Conservation (phyloP, 2,329 filamentous ascomycete genomes). For the Colletotrichum karsti region DNA sequence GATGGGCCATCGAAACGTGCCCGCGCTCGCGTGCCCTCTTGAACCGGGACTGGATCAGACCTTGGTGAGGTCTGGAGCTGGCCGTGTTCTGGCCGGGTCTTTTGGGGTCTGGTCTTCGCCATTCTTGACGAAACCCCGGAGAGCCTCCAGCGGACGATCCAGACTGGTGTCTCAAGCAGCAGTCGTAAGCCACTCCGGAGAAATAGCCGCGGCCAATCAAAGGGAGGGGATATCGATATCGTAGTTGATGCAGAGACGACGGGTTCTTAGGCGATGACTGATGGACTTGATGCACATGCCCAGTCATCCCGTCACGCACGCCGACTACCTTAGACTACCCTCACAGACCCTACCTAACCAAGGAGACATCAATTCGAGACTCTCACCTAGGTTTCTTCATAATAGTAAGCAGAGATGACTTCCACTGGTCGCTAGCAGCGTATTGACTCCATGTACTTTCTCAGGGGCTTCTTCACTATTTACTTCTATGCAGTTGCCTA, state of each 20-base stretch:
- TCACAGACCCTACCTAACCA: background rate
- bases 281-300: slow-evolving; percentile 1
- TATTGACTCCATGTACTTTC: too few species aligned
- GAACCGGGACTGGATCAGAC: background rate
- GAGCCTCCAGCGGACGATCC: background rate
- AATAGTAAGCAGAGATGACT: too few species aligned
- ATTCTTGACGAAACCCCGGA: too few species aligned
- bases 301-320: background rate
- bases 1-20: background rate
- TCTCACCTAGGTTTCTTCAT: too few species aligned
- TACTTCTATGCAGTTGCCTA: too few species aligned
- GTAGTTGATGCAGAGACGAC: background rate
- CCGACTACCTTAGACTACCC: too few species aligned
- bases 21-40: background rate
- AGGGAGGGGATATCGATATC: background rate
- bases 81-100: too few species aligned
- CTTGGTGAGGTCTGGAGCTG: background rate
- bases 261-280: background rate
- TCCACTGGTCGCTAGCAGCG: too few species aligned
- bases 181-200: background rate
- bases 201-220: background rate
- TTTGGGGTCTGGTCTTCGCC: too few species aligned
- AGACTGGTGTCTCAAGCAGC: background rate
- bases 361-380: background rate
- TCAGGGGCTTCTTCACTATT: too few species aligned